Base-by-base conservation (phyloP, 441 rosid species). In the Populus trichocarpa region DNA sequence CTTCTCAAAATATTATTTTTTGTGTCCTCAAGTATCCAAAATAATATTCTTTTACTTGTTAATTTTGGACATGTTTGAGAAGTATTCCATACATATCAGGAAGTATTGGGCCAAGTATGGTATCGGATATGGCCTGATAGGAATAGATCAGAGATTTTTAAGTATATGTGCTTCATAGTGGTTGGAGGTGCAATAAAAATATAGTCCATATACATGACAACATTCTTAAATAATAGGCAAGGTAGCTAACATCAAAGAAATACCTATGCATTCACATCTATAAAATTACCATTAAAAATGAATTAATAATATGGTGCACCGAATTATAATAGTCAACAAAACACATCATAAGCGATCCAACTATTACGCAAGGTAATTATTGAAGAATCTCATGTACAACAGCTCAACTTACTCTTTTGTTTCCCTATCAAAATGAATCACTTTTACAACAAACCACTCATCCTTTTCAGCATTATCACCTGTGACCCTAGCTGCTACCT, bases 401-500 rank as follows among this genome's bases (percentile, higher is more conserved):
- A 79, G 63, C 63, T 26, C 53, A 71, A 80, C 98, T 90, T 88
- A 96, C 99, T 91, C 98, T 88, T 86, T 91, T n/a, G 93, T 90
- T 80, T 96, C 97, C 77, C 91, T 88, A 61, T 96, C 97, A 80
- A 96, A 94, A 77, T 91, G 93, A 61, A 89, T 92, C 35, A 96
- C 98, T 89, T 96, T 96, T n/a, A 91, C 97, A 65, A 96, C 88
- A 81, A 89, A 85, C 99, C 99, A 96, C 82, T 93, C 97, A 32
- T 94, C 97, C 81, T 91, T 92, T 59, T 94, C 98, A 46, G 90
- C 98, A 81, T 90, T 86, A 75, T 88, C 98, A 9, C 86, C 82
- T 20, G 91, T 88, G 72, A 96, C 95, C 87, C 94, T 88, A 46
- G 99, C 99, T 32, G 99, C 99, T 33, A 96, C 99, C 99, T 96